Percentiles rank a stretch among this genome's conserved stretches.
Evolutionary conservation across 495 filamentous ascomycete genomes (phyloP).

Genomic region (Xylaria grammica): DNA sequence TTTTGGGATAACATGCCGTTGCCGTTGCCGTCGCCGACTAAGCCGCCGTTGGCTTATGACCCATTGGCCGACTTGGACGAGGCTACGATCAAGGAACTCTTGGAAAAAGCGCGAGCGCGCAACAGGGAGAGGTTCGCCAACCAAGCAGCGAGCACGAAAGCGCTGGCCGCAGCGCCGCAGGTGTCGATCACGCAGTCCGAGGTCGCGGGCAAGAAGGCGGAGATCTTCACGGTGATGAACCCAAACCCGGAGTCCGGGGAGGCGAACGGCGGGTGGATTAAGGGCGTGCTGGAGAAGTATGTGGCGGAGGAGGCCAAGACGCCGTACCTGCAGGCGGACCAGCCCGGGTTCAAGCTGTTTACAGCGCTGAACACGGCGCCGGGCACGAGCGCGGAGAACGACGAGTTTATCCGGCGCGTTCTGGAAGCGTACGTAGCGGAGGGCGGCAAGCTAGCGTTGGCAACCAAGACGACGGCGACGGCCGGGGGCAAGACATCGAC

Average conservation of each 20-base stretch:
- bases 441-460: background rate
- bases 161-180: background rate
- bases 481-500: too few relatives aligned
- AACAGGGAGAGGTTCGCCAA: too few relatives aligned
- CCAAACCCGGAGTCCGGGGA: background rate
- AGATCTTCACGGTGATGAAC: background rate
- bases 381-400: constrained; percentile 9
- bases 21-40: too few relatives aligned
- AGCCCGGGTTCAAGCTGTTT: background rate
- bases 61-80: too few relatives aligned
- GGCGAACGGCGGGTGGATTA: background rate
- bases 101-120: too few relatives aligned
- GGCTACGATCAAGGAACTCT: too few relatives aligned
- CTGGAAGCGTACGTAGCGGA: background rate
- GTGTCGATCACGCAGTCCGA: background rate
- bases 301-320: too few relatives aligned
- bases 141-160: background rate
- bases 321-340: too few relatives aligned
- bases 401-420: background rate
- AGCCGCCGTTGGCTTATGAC: too few relatives aligned
- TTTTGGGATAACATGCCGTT: too few relatives aligned
- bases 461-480: too few relatives aligned
- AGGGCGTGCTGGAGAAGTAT: background rate
- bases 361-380: background rate
- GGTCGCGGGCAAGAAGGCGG: background rate